Conservation (phyloP, 306 rosid species). For the Dalbergia oliveri region DNA sequence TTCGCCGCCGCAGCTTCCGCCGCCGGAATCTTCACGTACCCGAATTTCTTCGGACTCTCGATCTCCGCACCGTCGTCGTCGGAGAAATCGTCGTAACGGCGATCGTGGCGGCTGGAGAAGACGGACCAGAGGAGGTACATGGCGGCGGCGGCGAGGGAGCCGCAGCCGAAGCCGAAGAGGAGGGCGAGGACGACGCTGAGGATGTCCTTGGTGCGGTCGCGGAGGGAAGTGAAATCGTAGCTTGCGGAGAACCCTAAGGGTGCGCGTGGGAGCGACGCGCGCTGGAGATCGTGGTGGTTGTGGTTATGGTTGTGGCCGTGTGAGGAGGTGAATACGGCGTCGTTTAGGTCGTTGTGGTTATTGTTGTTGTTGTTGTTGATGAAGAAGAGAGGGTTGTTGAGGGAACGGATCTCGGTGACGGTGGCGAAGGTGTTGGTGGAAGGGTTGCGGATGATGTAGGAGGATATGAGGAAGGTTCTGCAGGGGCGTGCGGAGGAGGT, state of each 20-base stretch:
- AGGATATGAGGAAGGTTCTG: conserved; percentile 72
- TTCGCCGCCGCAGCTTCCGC: conserved; percentile 45
- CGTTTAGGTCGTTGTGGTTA: conserved; percentile 1
- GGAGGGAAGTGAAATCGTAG: conserved; percentile 77
- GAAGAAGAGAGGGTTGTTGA: conserved; percentile 34
- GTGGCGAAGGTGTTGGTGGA: conserved; percentile 52
- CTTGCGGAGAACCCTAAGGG: conserved; percentile 54
- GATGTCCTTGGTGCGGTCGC: conserved; percentile 91
- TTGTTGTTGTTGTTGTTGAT: neutral
- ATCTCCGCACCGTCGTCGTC: conserved; percentile 15
- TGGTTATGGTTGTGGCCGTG: neutral
- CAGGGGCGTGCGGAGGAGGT: conserved; percentile 73
- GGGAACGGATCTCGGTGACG: conserved; percentile 61
- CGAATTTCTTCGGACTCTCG: conserved; percentile 70
- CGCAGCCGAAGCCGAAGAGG: conserved; percentile 92
- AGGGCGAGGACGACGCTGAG: conserved; percentile 87
- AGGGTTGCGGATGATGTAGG: conserved; percentile 69
- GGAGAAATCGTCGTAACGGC: conserved; percentile 41
- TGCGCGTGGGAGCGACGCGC: conserved; percentile 29
- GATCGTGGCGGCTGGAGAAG: conserved; percentile 57
- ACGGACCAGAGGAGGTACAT: conserved; percentile 87
- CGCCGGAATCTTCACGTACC: conserved; percentile 72
- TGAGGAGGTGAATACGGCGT: conserved; percentile 2
- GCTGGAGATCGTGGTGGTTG: neutral
- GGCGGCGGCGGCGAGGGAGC: conserved; percentile 88